These are phyloP conservation scores for Fusarium paranaense DNA, from an alignment of 2,329 filamentous ascomycete species.

Conservation along the genomic window DNA sequence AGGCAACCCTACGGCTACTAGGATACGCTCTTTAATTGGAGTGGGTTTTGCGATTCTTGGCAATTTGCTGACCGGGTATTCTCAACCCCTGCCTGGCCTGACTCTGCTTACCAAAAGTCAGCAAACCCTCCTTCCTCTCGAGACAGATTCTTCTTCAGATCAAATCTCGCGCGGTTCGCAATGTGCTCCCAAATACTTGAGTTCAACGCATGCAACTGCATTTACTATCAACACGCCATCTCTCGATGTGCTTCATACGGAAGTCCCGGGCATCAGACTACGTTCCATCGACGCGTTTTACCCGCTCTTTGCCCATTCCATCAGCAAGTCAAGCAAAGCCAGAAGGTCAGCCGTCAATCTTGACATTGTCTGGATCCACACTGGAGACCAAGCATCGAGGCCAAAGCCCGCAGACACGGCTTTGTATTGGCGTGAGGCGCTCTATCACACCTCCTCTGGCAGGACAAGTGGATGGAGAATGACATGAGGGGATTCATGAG, in stretches of 20 bases:
- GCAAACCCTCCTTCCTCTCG: background rate
- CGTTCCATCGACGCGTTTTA: constrained; percentile 43
- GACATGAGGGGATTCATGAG: too few species aligned
- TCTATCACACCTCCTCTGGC: too few species aligned
- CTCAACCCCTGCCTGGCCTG: background rate
- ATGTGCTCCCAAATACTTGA: background rate
- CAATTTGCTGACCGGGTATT: constrained; percentile 58
- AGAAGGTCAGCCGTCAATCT: too few species aligned
- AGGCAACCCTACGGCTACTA: background rate
- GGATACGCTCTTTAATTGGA: background rate
- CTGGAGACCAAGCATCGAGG: too few species aligned
- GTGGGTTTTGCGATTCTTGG: background rate
- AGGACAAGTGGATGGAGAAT: too few species aligned
- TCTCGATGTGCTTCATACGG: constrained; percentile 83
- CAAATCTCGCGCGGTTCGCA: background rate
- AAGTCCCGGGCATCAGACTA: constrained; percentile 78
- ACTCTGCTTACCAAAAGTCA: background rate
- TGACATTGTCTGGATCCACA: too few species aligned
- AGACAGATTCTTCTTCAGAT: background rate
- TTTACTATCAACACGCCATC: constrained; percentile 86
- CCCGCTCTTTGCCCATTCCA: constrained; percentile 82
- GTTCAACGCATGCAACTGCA: constrained; percentile 85
- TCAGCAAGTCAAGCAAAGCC: constrained; percentile 61
- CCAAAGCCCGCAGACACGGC: too few species aligned
- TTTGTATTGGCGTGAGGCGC: too few species aligned